Base-by-base conservation (phyloP, 495 filamentous ascomycete species). In the Lepidopterella palustris region DNA sequence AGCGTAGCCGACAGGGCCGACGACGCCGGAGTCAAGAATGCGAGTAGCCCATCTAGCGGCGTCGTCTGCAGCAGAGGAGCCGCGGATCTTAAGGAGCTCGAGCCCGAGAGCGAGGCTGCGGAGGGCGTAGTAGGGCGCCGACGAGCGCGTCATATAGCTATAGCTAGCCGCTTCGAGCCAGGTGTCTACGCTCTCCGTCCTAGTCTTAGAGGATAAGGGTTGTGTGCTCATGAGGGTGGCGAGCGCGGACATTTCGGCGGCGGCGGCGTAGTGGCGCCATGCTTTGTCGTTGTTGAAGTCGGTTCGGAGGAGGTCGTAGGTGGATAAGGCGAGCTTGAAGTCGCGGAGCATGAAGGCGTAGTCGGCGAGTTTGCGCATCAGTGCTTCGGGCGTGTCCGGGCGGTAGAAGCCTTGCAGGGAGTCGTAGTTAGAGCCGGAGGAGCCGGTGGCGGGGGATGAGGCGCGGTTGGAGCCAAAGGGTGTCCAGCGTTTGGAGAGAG, bases 261-360 rank as follows among this genome's bases (percentile, higher is more conserved):
- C 87, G 0, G 87, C 90, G 0, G 95, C 93, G 69, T 97, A 90
- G 63, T 97, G 90, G 65, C 80, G 87, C 93, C 95, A 97, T 0
- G 93, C 93, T 72, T 97, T 96, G 70, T 97, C 92, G 68, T 92
- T 92, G 58, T 82, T 84, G 67, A 90, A 97, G 67, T 98, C 93
- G 6, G 84, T 79, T 29, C 89, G 81, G 3, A 98, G 78, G 15
- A 97, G 78, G 20, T 97, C 93, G 71, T 96, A 98, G 0, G 87
- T 92, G 8, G 84, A 88, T 63, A 91, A 82, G 45, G 93, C 86
- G n/a, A 98, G 76, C 70, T 92, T 95, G 82, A 84, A 97, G 71
- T 98, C 93, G 24, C 93, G 83, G 23, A 98, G 80, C 87, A 97
- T 95, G 65, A 97, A 95, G 5, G 91, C 85, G 72, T 90, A 98